These are phyloP conservation scores for Rubroshorea leprosula DNA, from an alignment of 345 rosid species.

Conservation along the genomic window DNA sequence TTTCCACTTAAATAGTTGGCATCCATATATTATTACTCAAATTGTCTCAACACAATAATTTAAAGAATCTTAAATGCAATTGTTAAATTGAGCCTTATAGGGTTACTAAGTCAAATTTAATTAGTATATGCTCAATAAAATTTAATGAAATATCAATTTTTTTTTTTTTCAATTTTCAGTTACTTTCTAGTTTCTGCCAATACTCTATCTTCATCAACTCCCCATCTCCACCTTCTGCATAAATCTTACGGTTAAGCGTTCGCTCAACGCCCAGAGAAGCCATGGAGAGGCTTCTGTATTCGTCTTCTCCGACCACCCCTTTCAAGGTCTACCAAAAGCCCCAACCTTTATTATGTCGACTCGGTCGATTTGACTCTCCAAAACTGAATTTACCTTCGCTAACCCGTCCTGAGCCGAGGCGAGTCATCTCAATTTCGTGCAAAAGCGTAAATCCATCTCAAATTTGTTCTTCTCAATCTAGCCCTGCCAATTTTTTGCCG, in stretches of 20 bases:
- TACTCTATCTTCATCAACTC: slow-evolving; percentile 27
- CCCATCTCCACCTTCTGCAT: slow-evolving; percentile 1
- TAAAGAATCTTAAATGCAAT: too few species aligned
- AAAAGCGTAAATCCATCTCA: slow-evolving; percentile 24
- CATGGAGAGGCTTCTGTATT: slow-evolving; percentile 93
- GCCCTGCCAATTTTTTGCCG: slow-evolving; percentile 15
- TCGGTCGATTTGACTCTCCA: slow-evolving; percentile 32
- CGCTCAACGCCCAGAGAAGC: too few species aligned
- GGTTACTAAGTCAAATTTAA: too few species aligned
- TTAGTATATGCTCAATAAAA: too few species aligned
- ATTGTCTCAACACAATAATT: too few species aligned
- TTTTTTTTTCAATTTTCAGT: too few species aligned
- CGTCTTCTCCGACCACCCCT: slow-evolving; percentile 48
- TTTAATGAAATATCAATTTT: too few species aligned
- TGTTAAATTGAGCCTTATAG: too few species aligned
- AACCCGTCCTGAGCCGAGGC: slow-evolving; percentile 30
- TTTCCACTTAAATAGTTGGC: too few species aligned
- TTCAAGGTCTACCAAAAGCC: slow-evolving; percentile 29
- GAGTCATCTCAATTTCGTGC: slow-evolving; percentile 38
- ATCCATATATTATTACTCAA: too few species aligned
- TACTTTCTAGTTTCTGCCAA: slow-evolving; percentile 15
- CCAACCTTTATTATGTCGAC: slow-evolving; percentile 34
- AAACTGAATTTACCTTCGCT: slow-evolving; percentile 27
- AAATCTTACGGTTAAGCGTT: slow-evolving; percentile 3
- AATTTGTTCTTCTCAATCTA: slow-evolving; percentile 13